Evolutionary conservation across 176 grass and related monocot genomes (phyloP).

Genomic region (Ananas comosus): DNA sequence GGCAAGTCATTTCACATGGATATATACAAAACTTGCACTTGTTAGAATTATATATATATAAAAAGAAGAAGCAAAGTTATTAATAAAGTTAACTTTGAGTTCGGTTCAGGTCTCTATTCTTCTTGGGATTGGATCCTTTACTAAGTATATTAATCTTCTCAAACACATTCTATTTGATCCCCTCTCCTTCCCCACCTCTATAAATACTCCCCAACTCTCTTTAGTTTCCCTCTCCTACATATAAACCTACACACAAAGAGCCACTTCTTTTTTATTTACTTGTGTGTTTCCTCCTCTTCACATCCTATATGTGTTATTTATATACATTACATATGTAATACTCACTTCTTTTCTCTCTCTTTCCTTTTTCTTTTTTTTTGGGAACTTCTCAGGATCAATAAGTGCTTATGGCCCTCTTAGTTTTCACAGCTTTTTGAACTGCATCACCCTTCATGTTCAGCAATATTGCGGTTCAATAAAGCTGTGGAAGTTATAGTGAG

Average conservation of each 20-base stretch:
- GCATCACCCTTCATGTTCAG: slow-evolving; percentile 1
- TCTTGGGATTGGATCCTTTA: slow-evolving; percentile 24
- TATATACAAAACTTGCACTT: too few relatives aligned
- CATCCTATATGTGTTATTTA: slow-evolving; percentile 5
- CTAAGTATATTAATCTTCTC: slow-evolving; percentile 4
- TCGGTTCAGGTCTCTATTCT: slow-evolving; percentile 13
- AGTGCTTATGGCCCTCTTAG: slow-evolving; percentile 27
- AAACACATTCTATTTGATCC: neutral
- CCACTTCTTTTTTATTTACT: too few relatives aligned
- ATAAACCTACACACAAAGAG: too few relatives aligned
- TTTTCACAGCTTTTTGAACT: slow-evolving; percentile 64
- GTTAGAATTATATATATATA: too few relatives aligned
- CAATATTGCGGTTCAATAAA: slow-evolving; percentile 26
- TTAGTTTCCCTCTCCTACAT: too few relatives aligned
- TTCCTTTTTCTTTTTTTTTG: neutral
- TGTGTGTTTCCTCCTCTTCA: neutral
- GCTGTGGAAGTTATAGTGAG: slow-evolving; percentile 28
- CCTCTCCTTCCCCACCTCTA: neutral
- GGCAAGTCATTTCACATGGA: too few relatives aligned
- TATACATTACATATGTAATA: neutral
- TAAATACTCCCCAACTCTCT: slow-evolving; percentile 3
- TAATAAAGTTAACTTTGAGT: too few relatives aligned
- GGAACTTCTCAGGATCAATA: neutral
- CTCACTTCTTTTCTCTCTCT: neutral
- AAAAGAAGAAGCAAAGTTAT: too few relatives aligned